Evolutionary conservation across 305 asterid species (phyloP), one percentile per base, ranked within the genome.

Genomic region (Fraxinus xanthoxyloides): DNA sequence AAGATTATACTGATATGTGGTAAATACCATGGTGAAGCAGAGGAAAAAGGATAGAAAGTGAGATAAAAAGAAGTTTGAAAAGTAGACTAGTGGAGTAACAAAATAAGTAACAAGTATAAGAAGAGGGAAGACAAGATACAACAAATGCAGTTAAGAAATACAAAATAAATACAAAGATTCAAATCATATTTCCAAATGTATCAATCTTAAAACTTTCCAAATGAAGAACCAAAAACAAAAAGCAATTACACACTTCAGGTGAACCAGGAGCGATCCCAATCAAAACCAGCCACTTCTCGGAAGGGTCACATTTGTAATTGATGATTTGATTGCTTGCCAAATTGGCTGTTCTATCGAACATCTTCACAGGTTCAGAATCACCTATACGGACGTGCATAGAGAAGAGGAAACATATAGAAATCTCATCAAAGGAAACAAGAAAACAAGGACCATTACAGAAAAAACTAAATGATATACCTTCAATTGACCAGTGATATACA

Each of bases 271-370:
- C 98, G 77, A 93, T 95, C 75, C 99, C 99, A 83, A 95, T 92
- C 92, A 97, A 87, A 86, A 95, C 98, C 98, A 97, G 85, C 98
- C 99, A 97, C 87, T 97, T 95, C 88, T 95, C 99, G 43, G 98
- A 90, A 82, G 98, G 97, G 83, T 97, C 99, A 4, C 98, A 95
- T 81, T 92, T 89, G 85, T 97, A 97, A 88, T 95, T 97, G 85
- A 95, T 97, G 59, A 97, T 93, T 86, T 95, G 98, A 78, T 97
- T 95, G 93, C 89, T 95, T 75, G 97, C 85, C 80, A 95, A 85
- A 88, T 95, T 97, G 80, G 97, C 97, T 12, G 98, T 88, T 90
- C 99, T 93, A 80, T 97, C 99, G 84, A 97, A 97, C 93, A 97
- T 90, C 91, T 95, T 97, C 48, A 87, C 88, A 72, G 99, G 99